Percentiles rank a stretch among this genome's conserved stretches.
Evolutionary conservation across 164 flowering plant genomes (phyloP).

Genomic region (Vitis cinerea): DNA sequence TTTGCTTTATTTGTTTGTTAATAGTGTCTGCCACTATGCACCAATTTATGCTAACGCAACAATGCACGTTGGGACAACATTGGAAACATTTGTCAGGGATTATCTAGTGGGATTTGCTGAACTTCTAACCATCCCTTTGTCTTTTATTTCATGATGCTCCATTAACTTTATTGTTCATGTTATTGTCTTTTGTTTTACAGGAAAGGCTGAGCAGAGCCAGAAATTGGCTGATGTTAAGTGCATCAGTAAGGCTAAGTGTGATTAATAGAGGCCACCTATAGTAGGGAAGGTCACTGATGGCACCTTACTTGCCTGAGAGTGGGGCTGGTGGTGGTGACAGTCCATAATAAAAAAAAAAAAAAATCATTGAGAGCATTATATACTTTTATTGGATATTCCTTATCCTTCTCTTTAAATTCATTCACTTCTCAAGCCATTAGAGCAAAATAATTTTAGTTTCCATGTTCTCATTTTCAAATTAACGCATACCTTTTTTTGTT

Average conservation of each 20-base stretch:
- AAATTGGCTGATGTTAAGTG: slow-evolving; percentile 95
- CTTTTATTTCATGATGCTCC: not conserved
- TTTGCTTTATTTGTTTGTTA: no score
- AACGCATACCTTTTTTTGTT: no score
- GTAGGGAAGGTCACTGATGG: slow-evolving; percentile 91
- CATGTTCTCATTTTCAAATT: no score
- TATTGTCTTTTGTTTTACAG: slow-evolving; percentile 26
- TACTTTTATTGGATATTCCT: no score
- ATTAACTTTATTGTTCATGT: not conserved
- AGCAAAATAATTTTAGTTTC: no score
- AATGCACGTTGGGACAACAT: no score
- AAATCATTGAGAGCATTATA: no score
- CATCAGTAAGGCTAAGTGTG: slow-evolving; percentile 90
- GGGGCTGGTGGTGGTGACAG: slow-evolving; percentile 86
- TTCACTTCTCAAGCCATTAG: no score
- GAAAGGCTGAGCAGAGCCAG: slow-evolving; percentile 94
- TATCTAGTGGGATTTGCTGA: slow-evolving; percentile 53
- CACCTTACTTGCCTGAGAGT: slow-evolving; percentile 90
- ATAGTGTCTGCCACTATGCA: no score
- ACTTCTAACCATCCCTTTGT: not conserved
- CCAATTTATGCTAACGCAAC: no score
- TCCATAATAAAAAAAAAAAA: slow-evolving; percentile 67
- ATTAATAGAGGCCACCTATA: slow-evolving; percentile 88
- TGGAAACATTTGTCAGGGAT: slow-evolving; percentile 87
- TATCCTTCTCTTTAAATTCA: no score